Conservation (phyloP, 345 rosid genomes). For the Linum trigynum region DNA sequence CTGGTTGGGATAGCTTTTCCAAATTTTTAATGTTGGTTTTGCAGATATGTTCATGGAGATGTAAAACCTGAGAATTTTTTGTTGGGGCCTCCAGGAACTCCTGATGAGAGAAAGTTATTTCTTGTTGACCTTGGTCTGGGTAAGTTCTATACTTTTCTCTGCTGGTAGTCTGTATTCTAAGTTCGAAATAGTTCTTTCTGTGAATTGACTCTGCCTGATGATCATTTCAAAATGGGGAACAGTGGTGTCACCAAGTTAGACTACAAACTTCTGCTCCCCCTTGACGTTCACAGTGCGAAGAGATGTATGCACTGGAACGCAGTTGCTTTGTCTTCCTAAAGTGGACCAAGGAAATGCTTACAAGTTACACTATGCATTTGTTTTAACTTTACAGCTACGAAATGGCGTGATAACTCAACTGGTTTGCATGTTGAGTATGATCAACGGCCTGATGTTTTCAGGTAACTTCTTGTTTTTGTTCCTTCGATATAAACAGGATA, state of each 20-base stretch:
- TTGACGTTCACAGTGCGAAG: neutral
- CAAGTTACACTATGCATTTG: neutral
- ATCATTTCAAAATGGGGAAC: too few relatives aligned
- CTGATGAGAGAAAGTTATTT: conserved; percentile 79
- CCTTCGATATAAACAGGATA: neutral
- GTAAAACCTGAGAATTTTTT: conserved; percentile 95
- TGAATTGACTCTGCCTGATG: too few relatives aligned
- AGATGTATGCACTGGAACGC: neutral
- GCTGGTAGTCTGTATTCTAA: neutral
- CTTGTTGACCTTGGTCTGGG: conserved; percentile 94
- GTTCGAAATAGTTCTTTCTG: too few relatives aligned
- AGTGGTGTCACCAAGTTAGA: too few relatives aligned
- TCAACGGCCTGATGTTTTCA: conserved; percentile 96
- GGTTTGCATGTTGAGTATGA: conserved; percentile 94
- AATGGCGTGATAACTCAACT: conserved; percentile 74
- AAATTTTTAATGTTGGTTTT: conserved; percentile 16
- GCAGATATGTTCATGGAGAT: conserved; percentile 96
- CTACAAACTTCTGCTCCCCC: too few relatives aligned
- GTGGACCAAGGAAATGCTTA: neutral
- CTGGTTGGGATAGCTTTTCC: neutral
- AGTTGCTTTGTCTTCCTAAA: conserved; percentile 9
- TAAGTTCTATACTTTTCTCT: conserved; percentile 17
- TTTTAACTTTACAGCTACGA: conserved; percentile 50
- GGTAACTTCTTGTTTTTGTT: conserved; percentile 27
- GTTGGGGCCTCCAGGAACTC: conserved; percentile 79